phyloP scores from a whole-genome alignment of 805 yeast genomes.

The Maudiozyma barnettii region DNA sequence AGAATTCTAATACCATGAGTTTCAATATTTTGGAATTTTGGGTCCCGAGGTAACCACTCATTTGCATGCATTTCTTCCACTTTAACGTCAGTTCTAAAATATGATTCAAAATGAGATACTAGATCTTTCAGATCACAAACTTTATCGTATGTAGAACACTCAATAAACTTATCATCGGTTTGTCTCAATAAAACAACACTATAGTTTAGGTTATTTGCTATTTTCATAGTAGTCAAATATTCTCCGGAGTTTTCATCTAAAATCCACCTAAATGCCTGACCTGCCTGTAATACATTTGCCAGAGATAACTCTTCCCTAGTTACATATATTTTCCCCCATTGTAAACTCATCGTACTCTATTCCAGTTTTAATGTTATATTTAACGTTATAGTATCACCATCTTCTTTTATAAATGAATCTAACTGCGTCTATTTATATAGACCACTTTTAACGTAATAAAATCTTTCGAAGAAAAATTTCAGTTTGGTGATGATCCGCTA shows the following conservation, averaged over 20 bases:
- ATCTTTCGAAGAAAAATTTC: no score
- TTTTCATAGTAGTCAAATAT: constrained; percentile 21
- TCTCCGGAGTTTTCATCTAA: constrained; percentile 14
- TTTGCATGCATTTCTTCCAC: constrained; percentile 40
- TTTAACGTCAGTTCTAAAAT: constrained; percentile 57
- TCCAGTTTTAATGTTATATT: constrained; percentile 1
- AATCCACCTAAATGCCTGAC: constrained; percentile 30
- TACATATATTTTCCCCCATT: constrained; percentile 6
- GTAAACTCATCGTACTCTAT: background rate
- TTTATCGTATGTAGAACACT: constrained; percentile 40
- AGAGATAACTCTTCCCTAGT: constrained; percentile 32
- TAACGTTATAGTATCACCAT: background rate
- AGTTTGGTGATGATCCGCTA: background rate
- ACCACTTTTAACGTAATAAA: no score
- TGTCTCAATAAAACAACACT: constrained; percentile 60
- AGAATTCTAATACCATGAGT: constrained; percentile 69
- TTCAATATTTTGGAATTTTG: constrained; percentile 34
- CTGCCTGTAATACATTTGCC: constrained; percentile 35
- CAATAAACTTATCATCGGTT: constrained; percentile 40
- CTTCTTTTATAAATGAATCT: background rate
- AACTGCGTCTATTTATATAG: background rate
- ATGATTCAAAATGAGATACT: constrained; percentile 44
- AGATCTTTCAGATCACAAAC: constrained; percentile 27
- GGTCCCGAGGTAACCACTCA: constrained; percentile 54
- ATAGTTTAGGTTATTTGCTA: constrained; percentile 30